Evolutionary conservation across 805 yeast genomes (phyloP).

Genomic region (Phaffomyces thermotolerans): DNA sequence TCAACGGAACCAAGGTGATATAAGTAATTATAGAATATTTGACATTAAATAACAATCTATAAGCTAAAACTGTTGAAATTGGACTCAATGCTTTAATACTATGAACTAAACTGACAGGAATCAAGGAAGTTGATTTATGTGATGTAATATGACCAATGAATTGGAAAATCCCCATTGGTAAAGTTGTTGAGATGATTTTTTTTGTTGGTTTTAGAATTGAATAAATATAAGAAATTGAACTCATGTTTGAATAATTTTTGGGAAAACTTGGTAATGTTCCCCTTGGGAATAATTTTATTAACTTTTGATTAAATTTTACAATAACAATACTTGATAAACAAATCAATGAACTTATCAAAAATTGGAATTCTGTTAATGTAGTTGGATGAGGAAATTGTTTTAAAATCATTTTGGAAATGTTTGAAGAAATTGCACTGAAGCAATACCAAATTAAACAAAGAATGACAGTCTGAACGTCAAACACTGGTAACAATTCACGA

Average conservation of each 20-base stretch:
- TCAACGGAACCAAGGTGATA: slow-evolving; percentile 68
- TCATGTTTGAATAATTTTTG: slow-evolving; percentile 17
- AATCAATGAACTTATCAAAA: slow-evolving; percentile 58
- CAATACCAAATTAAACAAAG: slow-evolving; percentile 77
- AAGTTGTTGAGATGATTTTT: slow-evolving; percentile 52
- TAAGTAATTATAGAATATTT: slow-evolving; percentile 63
- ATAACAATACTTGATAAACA: slow-evolving; percentile 41
- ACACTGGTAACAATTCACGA: slow-evolving; percentile 23
- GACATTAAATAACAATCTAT: slow-evolving; percentile 52
- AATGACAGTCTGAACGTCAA: slow-evolving; percentile 35
- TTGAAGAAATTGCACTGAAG: slow-evolving; percentile 72
- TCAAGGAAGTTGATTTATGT: slow-evolving; percentile 84
- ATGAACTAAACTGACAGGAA: slow-evolving; percentile 93
- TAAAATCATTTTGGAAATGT: slow-evolving; percentile 72
- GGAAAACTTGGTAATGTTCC: slow-evolving; percentile 44
- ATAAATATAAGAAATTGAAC: slow-evolving; percentile 17
- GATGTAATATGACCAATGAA: slow-evolving; percentile 86
- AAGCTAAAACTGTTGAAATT: slow-evolving; percentile 75
- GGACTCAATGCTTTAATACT: slow-evolving; percentile 92
- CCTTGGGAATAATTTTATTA: slow-evolving; percentile 32
- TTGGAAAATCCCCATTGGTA: slow-evolving; percentile 94
- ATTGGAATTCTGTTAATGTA: slow-evolving; percentile 86
- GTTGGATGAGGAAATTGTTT: slow-evolving; percentile 69
- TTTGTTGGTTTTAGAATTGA: slow-evolving; percentile 49
- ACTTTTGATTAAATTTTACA: slow-evolving; percentile 29